phyloP scores from a whole-genome alignment of 1,284 basidiomycete species.

The Sporisorium sorghi region DNA sequence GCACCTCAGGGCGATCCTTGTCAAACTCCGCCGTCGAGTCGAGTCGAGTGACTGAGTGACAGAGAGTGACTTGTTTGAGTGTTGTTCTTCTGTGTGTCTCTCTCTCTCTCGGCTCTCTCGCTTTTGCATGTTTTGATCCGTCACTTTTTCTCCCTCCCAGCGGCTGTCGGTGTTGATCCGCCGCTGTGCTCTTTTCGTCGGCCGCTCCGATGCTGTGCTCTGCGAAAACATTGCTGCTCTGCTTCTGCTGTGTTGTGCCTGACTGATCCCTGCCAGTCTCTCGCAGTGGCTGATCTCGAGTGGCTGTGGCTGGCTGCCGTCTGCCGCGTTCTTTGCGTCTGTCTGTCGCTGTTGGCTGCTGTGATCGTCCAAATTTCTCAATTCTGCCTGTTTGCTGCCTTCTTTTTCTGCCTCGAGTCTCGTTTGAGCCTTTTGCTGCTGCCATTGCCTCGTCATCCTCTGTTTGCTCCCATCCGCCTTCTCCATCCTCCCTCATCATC shows the following conservation, averaged over 20 bases:
- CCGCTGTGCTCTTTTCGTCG: slow-evolving; percentile 8
- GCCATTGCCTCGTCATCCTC: not conserved
- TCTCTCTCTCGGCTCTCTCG: too few species aligned
- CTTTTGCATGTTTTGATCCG: slow-evolving; percentile 35
- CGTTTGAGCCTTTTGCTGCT: not conserved
- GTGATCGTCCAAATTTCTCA: slow-evolving; percentile 3
- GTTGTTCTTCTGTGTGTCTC: slow-evolving; percentile 20
- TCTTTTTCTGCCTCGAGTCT: not conserved
- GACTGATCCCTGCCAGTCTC: not conserved
- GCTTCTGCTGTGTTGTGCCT: slow-evolving; percentile 5
- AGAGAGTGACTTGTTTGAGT: not conserved
- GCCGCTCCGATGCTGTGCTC: slow-evolving; percentile 5
- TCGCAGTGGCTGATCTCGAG: too few species aligned
- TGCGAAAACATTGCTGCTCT: slow-evolving; percentile 4
- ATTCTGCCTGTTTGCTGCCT: not conserved
- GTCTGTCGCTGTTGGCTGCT: slow-evolving; percentile 1
- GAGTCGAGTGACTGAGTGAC: not conserved
- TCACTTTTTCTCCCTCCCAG: slow-evolving; percentile 4
- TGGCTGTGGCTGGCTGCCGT: not conserved
- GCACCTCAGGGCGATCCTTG: slow-evolving; percentile 29
- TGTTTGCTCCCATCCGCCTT: not conserved
- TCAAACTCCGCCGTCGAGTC: slow-evolving; percentile 22
- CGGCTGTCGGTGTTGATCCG: slow-evolving; percentile 19
- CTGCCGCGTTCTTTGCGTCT: not conserved
- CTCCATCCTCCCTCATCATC: slow-evolving; percentile 6